Evolutionary conservation across 2,329 filamentous ascomycete genomes (phyloP), one percentile per base, ranked within the genome.

Genomic region (Phaeosphaeriaceae sp.): DNA sequence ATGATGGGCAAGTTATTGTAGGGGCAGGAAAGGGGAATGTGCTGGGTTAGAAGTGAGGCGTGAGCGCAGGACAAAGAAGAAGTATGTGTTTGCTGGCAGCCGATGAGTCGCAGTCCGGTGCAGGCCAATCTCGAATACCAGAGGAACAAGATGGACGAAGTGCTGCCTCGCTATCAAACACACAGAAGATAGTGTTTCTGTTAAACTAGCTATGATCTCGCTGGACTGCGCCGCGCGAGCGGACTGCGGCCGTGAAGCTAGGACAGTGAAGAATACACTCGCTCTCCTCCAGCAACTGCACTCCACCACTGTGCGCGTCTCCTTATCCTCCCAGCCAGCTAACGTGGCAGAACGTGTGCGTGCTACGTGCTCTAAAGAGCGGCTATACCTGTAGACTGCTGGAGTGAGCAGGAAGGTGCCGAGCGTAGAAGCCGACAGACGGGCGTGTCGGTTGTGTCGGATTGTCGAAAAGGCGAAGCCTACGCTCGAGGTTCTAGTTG

Each of bases 1-100:
- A 90, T 90, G 81, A 79, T 84, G 82, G 80, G 76, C 77, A 73
- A 68, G 51, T 51, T 53, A 53, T 67, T 53, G 69, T 61, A 50
- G 40, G 49, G 54, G 27, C 36, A 60, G 54, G 52, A 42, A 42
- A 58, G 53, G 62, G 58, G 62, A 60, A 53, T 50, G 53, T 59
- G 59, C 62, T 64, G 60, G 36, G 70, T 72, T 71, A 74, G 68
- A 62, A 44, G 56, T 61, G 57, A 62, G 53, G 58, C 60, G 72
- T 60, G 62, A 55, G 63, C 62, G 61, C 54, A 46, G 56, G 61
- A 62, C 54, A 64, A 55, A 48, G 61, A 62, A 57, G 56, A 63
- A 59, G 48, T 49, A 66, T 62, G 59, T 63, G 65, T 58, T 64
- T 63, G 67, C 61, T 63, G 62, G 65, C 53, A 62, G 64, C 65